phyloP scores from a whole-genome alignment of 208 protist species.

The Leishmania mexicana region DNA sequence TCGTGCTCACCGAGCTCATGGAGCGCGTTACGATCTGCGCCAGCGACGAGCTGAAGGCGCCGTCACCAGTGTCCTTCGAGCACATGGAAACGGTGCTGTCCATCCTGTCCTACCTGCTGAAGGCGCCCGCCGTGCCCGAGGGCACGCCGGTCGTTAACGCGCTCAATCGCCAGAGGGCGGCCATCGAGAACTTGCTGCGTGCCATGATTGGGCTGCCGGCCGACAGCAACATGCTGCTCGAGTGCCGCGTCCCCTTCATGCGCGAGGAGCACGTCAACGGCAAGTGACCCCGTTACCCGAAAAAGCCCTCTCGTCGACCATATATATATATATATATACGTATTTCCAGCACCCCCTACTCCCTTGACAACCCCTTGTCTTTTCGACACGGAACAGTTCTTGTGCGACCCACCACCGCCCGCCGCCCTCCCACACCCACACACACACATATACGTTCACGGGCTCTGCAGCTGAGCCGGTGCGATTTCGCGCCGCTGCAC shows the following conservation, averaged over 20 bases:
- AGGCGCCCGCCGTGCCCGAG: constrained; percentile 94
- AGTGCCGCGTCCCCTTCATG: constrained; percentile 87
- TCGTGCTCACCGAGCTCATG: constrained; percentile 97
- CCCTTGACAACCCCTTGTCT: background rate
- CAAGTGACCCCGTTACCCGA: constrained; percentile 1
- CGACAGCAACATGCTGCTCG: constrained; percentile 97
- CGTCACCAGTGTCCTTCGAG: constrained; percentile 56
- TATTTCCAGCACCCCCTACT: too few relatives aligned
- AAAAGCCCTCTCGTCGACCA: background rate
- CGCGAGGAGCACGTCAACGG: constrained; percentile 36
- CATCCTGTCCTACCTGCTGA: constrained; percentile 97
- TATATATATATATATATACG: background rate
- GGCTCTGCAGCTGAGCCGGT: background rate
- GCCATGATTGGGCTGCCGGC: constrained; percentile 95
- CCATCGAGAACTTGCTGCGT: constrained; percentile 96
- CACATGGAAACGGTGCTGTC: constrained; percentile 95
- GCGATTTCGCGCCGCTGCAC: background rate
- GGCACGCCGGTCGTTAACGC: constrained; percentile 98
- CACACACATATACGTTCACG: background rate
- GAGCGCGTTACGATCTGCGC: constrained; percentile 81
- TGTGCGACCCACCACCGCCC: constrained; percentile 19
- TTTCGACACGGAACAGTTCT: constrained; percentile 2
- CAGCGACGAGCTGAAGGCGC: constrained; percentile 21
- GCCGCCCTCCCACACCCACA: background rate
- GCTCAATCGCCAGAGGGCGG: constrained; percentile 95